Percentiles rank a stretch among this genome's conserved stretches.
These are phyloP conservation scores for Vishniacozyma victoriae DNA, from an alignment of 768 basidiomycete genomes.

Conservation along the genomic window DNA sequence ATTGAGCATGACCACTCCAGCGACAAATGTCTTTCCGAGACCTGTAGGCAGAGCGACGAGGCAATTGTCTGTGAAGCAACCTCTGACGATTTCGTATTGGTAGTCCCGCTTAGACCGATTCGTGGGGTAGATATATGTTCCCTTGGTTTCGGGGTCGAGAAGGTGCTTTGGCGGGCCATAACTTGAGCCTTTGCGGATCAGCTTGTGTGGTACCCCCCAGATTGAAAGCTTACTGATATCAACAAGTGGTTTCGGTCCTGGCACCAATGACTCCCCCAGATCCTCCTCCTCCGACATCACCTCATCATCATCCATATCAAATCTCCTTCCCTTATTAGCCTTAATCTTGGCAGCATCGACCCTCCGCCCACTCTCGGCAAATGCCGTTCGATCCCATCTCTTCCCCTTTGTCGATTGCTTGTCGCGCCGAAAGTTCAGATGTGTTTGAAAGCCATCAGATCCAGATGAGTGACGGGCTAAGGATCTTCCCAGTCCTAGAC, in stretches of 20 bases:
- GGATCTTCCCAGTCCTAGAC: conserved; percentile 7
- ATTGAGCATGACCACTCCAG: conserved; percentile 92
- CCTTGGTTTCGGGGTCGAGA: conserved; percentile 42
- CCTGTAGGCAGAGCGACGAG: conserved; percentile 93
- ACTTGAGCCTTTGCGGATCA: conserved; percentile 7
- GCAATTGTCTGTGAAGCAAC: conserved; percentile 83
- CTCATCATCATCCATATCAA: conserved; percentile 33
- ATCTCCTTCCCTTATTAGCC: conserved; percentile 42
- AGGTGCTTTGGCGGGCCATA: conserved; percentile 38
- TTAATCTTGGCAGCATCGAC: conserved; percentile 54
- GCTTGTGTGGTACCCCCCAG: background rate
- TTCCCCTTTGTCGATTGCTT: conserved; percentile 52
- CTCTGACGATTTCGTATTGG: conserved; percentile 84
- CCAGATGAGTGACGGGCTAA: background rate
- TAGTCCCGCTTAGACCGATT: conserved; percentile 86
- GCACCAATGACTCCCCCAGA: conserved; percentile 55
- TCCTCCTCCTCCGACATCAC: conserved; percentile 53
- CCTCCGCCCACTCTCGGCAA: conserved; percentile 67
- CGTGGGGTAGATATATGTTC: conserved; percentile 85
- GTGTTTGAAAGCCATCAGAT: conserved; percentile 27
- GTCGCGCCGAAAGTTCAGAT: conserved; percentile 37
- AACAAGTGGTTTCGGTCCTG: conserved; percentile 75
- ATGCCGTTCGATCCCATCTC: conserved; percentile 83
- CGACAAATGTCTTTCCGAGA: conserved; percentile 95
- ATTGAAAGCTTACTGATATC: conserved; percentile 50